A percentile compares a stretch with the other conserved stretches of the same genome.
These are phyloP conservation scores for Claviceps lovelessii DNA, from an alignment of 2,329 filamentous ascomycete species.

Conservation along the genomic window DNA sequence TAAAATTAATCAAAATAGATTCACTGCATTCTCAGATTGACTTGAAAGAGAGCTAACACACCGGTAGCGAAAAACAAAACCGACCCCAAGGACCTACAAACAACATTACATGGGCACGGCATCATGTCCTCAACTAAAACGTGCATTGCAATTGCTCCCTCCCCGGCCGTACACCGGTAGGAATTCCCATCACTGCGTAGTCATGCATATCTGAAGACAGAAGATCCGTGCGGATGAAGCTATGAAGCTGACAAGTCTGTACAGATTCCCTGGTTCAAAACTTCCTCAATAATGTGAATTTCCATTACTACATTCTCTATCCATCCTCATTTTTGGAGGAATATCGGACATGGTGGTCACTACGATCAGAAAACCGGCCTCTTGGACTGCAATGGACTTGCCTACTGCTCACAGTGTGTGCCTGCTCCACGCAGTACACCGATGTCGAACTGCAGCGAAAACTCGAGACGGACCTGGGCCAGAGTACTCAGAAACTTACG, in stretches of 20 bases:
- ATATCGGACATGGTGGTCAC: conserved; percentile 22
- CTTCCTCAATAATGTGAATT: conserved; percentile 24
- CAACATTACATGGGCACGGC: conserved; percentile 8
- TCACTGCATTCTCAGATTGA: not conserved
- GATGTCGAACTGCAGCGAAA: conserved; percentile 16
- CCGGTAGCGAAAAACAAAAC: conserved; percentile 8
- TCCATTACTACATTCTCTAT: conserved; percentile 25
- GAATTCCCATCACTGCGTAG: not conserved
- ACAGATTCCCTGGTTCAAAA: conserved; percentile 23
- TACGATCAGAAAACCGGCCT: conserved; percentile 15
- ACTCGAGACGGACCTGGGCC: conserved; percentile 18
- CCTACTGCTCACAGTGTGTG: conserved; percentile 24
- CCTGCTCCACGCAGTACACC: conserved; percentile 22
- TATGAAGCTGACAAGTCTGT: not conserved
- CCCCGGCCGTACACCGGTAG: conserved; percentile 21
- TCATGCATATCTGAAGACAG: not conserved
- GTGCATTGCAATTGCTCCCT: conserved; percentile 19
- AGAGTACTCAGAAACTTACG: conserved; percentile 15
- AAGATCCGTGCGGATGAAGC: not conserved
- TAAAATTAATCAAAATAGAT: too few species aligned
- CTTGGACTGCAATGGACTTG: conserved; percentile 24
- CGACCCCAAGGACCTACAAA: conserved; percentile 8
- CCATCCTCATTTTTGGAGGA: conserved; percentile 21
- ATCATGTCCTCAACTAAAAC: conserved; percentile 17
- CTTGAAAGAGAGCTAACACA: not conserved